Base-by-base conservation (phyloP, 2,329 filamentous ascomycete species). In the Fusarium aywerte region DNA sequence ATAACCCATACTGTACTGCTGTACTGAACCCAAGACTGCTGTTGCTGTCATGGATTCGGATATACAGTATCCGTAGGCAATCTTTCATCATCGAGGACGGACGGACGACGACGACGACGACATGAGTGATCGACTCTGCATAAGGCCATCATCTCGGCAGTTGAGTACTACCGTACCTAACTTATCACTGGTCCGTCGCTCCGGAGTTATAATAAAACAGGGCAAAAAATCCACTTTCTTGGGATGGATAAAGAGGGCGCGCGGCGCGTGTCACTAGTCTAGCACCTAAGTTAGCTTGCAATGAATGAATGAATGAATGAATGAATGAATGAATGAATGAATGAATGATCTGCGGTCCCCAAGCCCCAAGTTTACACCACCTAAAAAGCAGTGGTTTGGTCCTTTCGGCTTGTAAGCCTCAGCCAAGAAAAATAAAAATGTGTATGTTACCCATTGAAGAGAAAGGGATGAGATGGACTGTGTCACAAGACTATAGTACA, bases 291-390 rank as follows among this genome's bases (percentile, higher is more conserved):
- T 8, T 25, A 8, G 5, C 27, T 27, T 27, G 8, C 27, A 27
- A 12, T n/a, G n/a, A n/a, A n/a, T n/a, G n/a, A n/a, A n/a, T n/a
- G n/a, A n/a, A n/a, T n/a, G n/a, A n/a, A n/a, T n/a, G n/a, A n/a
- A n/a, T n/a, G n/a, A n/a, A n/a, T n/a, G n/a, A n/a, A n/a, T n/a
- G n/a, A n/a, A n/a, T n/a, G n/a, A n/a, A n/a, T n/a, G n/a, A n/a
- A n/a, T n/a, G n/a, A n/a, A n/a, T 48, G 58, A 62, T 62, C 57
- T 62, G 57, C 40, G 23, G 35, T n/a, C n/a, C n/a, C 54, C 29
- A 52, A 25, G 33, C 39, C n/a, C n/a, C 7, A 23, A 35, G 29
- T 29, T 20, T 9, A 21, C n/a, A n/a, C n/a, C n/a, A n/a, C n/a
- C n/a, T n/a, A n/a, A n/a, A n/a, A n/a, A n/a, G n/a, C n/a, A n/a